phyloP scores from a whole-genome alignment of 1,284 basidiomycete genomes.

The Ganoderma resinaceum region DNA sequence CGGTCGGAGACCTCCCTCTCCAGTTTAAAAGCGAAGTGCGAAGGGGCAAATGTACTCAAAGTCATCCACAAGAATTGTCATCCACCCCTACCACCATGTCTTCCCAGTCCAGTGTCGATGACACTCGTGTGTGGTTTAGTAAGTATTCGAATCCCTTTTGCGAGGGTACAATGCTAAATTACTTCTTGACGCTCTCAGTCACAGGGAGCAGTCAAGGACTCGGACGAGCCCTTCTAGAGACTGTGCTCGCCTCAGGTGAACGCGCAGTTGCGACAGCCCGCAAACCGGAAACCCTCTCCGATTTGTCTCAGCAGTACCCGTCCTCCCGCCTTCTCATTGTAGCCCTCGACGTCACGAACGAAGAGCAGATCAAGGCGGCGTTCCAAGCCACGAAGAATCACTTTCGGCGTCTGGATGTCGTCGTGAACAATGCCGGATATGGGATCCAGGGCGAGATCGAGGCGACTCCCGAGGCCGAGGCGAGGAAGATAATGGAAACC shows the following conservation, averaged over 20 bases:
- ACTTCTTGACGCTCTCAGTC: neutral
- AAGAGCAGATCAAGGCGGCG: constrained; percentile 39
- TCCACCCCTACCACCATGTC: no score
- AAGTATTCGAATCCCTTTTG: neutral
- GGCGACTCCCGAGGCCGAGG: constrained; percentile 40
- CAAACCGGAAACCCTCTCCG: constrained; percentile 34
- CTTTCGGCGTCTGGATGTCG: constrained; percentile 52
- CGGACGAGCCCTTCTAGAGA: neutral
- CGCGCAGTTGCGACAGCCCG: constrained; percentile 43
- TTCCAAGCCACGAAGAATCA: constrained; percentile 42
- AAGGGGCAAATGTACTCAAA: no score
- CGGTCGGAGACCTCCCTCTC: no score
- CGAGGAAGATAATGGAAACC: constrained; percentile 43
- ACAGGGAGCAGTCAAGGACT: neutral
- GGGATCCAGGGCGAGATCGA: constrained; percentile 45
- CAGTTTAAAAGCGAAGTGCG: no score
- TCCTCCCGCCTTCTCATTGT: constrained; percentile 43
- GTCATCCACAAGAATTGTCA: no score
- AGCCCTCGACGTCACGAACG: constrained; percentile 48
- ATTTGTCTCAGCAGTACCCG: constrained; percentile 31
- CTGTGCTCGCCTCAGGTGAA: constrained; percentile 39
- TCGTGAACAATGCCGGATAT: constrained; percentile 52
- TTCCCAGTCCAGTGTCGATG: no score
- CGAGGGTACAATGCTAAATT: neutral
- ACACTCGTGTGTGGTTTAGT: neutral